Conservation (phyloP, 139 green algal genomes). For the Chlorokybus atmophyticus region DNA sequence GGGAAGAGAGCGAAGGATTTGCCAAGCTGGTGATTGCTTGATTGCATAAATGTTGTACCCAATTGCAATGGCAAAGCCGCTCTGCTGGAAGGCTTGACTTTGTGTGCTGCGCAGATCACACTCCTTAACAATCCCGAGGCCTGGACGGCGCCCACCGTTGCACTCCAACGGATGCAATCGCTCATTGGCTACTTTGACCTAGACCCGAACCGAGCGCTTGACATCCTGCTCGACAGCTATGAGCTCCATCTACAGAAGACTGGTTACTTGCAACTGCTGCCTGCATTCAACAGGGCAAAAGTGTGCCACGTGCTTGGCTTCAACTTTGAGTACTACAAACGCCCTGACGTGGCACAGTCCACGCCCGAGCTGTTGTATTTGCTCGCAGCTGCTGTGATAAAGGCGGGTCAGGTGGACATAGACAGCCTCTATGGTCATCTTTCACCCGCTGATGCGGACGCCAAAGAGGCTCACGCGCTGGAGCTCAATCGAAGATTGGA, state of each 20-base stretch:
- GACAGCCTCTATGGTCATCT: no score
- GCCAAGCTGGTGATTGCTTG: constrained; percentile 54
- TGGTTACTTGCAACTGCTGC: constrained; percentile 12
- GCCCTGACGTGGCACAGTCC: constrained; percentile 1
- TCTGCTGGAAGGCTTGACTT: not conserved
- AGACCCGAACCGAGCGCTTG: constrained; percentile 73
- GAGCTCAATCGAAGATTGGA: constrained; percentile 16
- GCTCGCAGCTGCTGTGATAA: constrained; percentile 30
- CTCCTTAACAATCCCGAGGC: not conserved
- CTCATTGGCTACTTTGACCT: constrained; percentile 81
- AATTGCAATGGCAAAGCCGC: not conserved
- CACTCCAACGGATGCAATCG: constrained; percentile 35
- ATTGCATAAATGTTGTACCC: not conserved
- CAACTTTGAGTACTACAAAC: constrained; percentile 48
- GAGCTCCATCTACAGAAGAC: constrained; percentile 11
- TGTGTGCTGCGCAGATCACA: not conserved
- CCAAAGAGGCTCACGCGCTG: not conserved
- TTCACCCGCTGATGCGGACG: constrained; percentile 6
- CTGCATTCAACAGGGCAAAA: constrained; percentile 8
- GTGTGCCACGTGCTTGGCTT: constrained; percentile 44
- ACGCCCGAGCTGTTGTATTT: constrained; percentile 24
- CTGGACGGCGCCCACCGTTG: not conserved
- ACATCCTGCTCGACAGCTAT: constrained; percentile 37
- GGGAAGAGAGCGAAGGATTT: constrained; percentile 81
- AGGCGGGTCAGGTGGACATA: no score